These are phyloP conservation scores for Coemansia sp. DNA, from an alignment of 192 early-diverging fungal genomes.

Conservation along the genomic window DNA sequence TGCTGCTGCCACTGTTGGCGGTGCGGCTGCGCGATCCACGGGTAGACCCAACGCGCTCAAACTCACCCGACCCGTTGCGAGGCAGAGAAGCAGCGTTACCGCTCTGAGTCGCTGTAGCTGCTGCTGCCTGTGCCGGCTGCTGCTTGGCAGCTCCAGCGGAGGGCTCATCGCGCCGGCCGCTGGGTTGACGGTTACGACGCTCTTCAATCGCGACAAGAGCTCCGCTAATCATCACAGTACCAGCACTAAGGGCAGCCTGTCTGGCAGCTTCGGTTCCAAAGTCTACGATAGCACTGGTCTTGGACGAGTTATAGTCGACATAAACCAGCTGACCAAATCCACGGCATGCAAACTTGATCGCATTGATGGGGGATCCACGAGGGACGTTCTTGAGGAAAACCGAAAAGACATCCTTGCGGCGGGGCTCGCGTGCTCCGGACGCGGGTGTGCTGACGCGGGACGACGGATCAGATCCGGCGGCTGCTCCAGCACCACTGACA, in stretches of 20 bases:
- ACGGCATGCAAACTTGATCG: constrained; percentile 58
- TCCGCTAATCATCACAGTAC: constrained; percentile 18
- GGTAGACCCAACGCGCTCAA: constrained; percentile 44
- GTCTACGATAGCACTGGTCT: constrained; percentile 69
- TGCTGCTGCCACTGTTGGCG: constrained; percentile 14
- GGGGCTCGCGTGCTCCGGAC: constrained; percentile 36
- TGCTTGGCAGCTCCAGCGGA: constrained; percentile 23
- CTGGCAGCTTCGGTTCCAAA: constrained; percentile 63
- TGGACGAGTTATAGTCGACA: constrained; percentile 59
- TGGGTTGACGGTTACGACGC: constrained; percentile 40
- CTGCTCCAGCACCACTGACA: constrained; percentile 11
- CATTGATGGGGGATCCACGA: constrained; percentile 52
- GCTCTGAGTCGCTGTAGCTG: background rate
- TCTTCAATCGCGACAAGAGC: constrained; percentile 33
- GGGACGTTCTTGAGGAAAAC: constrained; percentile 65
- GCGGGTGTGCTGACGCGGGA: constrained; percentile 43
- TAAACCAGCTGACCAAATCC: constrained; percentile 60
- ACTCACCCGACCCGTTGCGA: constrained; percentile 41
- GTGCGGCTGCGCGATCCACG: constrained; percentile 49
- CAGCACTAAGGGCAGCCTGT: constrained; percentile 56
- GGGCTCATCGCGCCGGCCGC: constrained; percentile 29
- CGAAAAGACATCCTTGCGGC: constrained; percentile 55
- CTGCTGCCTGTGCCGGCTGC: background rate
- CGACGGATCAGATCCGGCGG: constrained; percentile 24
- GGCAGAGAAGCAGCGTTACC: background rate